Conservation (phyloP, 2,329 filamentous ascomycete species). For the Macroventuria anomochaeta region DNA sequence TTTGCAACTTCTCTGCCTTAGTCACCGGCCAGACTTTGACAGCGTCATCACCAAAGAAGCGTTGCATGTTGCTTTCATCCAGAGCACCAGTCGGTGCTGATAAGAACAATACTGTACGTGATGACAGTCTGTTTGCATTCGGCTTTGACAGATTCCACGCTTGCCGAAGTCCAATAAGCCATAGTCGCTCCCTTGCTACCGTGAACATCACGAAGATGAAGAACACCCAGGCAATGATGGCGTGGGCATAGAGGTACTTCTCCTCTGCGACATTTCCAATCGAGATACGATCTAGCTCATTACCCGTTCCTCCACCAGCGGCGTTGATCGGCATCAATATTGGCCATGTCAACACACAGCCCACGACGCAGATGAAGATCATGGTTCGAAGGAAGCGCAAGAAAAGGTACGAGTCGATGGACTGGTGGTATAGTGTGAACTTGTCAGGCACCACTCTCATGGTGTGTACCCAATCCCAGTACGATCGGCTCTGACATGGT, state of each 20-base stretch:
- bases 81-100: slow-evolving; percentile 82
- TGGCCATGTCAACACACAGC: slow-evolving; percentile 84
- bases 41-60: slow-evolving; percentile 81
- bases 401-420: slow-evolving; percentile 89
- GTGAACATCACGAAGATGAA: slow-evolving; percentile 87
- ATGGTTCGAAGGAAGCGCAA: slow-evolving; percentile 85
- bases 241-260: slow-evolving; percentile 76
- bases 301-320: slow-evolving; percentile 71
- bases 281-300: slow-evolving; percentile 77
- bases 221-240: slow-evolving; percentile 81
- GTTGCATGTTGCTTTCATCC: slow-evolving; percentile 75
- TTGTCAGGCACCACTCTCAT: slow-evolving; percentile 69
- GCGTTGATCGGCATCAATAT: slow-evolving; percentile 87
- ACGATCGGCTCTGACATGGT: slow-evolving; percentile 44
- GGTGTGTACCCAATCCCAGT: slow-evolving; percentile 53
- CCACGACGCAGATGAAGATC: slow-evolving; percentile 80
- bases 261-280: slow-evolving; percentile 77
- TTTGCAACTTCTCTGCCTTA: slow-evolving; percentile 77
- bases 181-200: slow-evolving; percentile 86
- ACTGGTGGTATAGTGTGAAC: slow-evolving; percentile 86
- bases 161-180: slow-evolving; percentile 90
- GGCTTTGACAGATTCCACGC: slow-evolving; percentile 87
- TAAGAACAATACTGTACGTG: slow-evolving; percentile 87
- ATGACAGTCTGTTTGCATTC: slow-evolving; percentile 85
- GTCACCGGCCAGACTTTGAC: slow-evolving; percentile 84